Conservation (phyloP, 495 filamentous ascomycete genomes). For the Talaromyces trachyspermus region DNA sequence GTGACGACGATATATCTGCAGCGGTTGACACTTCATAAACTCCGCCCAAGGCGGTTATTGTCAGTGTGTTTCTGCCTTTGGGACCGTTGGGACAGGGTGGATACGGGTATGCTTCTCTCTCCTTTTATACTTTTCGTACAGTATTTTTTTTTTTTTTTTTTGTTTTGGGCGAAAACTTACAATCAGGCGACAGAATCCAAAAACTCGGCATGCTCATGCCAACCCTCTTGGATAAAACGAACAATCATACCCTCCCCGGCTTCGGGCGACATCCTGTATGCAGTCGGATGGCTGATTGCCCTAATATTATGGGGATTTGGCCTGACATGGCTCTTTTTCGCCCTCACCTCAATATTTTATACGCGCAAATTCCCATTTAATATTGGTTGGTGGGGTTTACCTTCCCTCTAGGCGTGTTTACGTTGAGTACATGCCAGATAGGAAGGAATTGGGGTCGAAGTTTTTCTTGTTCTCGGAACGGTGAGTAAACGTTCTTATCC, state of each 20-base stretch:
- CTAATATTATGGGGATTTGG: conserved; percentile 37
- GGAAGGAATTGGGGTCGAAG: conserved; percentile 32
- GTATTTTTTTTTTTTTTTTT: neutral
- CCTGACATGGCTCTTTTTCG: conserved; percentile 35
- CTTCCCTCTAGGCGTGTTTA: conserved; percentile 45
- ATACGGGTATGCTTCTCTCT: conserved; percentile 18
- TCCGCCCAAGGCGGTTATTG: conserved; percentile 45
- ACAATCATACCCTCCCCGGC: conserved; percentile 4
- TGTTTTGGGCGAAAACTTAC: neutral
- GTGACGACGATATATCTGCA: conserved; percentile 47
- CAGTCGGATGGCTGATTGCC: conserved; percentile 28
- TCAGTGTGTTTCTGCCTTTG: conserved; percentile 45
- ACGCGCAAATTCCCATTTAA: conserved; percentile 44
- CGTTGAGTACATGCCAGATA: conserved; percentile 32
- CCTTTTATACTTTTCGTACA: neutral
- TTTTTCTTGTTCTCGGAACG: conserved; percentile 41
- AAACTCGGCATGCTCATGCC: conserved; percentile 26
- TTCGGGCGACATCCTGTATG: conserved; percentile 28
- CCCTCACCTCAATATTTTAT: conserved; percentile 23
- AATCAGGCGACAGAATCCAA: conserved; percentile 16
- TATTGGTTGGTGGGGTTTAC: conserved; percentile 55
- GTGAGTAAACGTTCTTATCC: conserved; percentile 13
- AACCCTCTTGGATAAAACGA: conserved; percentile 17
- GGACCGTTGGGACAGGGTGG: conserved; percentile 47
- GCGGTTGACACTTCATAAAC: conserved; percentile 39